Conservation (phyloP, 805 yeast genomes). For the Clavispora carvajalis region DNA sequence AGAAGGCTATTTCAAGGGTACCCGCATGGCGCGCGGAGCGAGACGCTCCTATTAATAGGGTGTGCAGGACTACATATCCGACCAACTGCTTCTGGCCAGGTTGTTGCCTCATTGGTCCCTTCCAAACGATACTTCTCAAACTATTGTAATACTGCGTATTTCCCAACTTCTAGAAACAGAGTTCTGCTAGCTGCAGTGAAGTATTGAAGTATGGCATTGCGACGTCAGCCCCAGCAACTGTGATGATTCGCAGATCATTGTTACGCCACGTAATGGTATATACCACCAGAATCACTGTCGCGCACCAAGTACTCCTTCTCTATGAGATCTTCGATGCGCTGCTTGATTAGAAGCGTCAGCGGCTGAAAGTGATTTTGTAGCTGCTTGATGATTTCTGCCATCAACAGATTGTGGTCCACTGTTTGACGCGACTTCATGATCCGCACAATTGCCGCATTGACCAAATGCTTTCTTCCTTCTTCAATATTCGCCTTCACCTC, state of each 20-base stretch:
- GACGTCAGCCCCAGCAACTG: too few relatives aligned
- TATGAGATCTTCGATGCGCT: slow-evolving; percentile 65
- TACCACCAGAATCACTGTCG: slow-evolving; percentile 52
- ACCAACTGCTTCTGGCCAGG: too few relatives aligned
- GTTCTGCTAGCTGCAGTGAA: too few relatives aligned
- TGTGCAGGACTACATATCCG: background rate
- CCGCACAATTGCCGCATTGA: slow-evolving; percentile 84
- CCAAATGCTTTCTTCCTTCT: slow-evolving; percentile 59
- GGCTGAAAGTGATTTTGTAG: slow-evolving; percentile 65
- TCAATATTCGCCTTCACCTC: slow-evolving; percentile 53
- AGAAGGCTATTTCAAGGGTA: background rate
- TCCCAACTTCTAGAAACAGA: too few relatives aligned
- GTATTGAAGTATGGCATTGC: too few relatives aligned
- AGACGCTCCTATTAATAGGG: background rate
- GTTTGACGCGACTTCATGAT: slow-evolving; percentile 74
- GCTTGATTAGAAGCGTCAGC: slow-evolving; percentile 59
- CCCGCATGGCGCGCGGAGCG: background rate
- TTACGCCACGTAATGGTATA: slow-evolving; percentile 67
- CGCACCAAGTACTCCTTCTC: slow-evolving; percentile 80
- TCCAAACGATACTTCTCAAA: too few relatives aligned
- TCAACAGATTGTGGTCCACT: slow-evolving; percentile 56
- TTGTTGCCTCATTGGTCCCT: too few relatives aligned
- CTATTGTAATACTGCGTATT: too few relatives aligned
- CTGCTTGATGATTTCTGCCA: slow-evolving; percentile 60
- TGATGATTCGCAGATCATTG: too few relatives aligned